Conservation (phyloP, 805 yeast species). For the Sungouiozyma ichnusensis region DNA sequence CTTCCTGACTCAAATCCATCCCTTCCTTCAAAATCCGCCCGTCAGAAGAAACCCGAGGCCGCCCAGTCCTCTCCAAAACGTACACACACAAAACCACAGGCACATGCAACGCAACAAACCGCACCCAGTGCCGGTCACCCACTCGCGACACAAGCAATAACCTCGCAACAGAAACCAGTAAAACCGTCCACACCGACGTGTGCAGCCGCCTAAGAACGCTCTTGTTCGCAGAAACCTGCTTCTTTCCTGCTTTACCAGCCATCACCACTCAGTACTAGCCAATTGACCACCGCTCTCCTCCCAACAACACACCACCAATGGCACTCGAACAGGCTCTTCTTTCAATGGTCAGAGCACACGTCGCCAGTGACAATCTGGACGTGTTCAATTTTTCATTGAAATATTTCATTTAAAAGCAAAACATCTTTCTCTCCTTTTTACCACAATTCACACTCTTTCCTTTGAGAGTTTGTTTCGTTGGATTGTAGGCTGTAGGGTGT, state of each 20-base stretch:
- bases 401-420: too few relatives aligned
- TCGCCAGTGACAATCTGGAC: too few relatives aligned
- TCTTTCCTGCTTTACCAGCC: constrained; percentile 52
- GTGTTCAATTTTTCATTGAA: too few relatives aligned
- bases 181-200: constrained; percentile 11
- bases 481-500: neutral
- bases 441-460: constrained; percentile 1
- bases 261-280: constrained; percentile 27
- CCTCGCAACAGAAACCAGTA: constrained; percentile 24
- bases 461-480: too few relatives aligned
- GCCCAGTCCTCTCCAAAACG: constrained; percentile 38
- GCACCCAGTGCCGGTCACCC: constrained; percentile 8
- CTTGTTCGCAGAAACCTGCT: constrained; percentile 33
- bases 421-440: neutral
- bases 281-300: neutral
- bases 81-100: constrained; percentile 33
- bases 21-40: constrained; percentile 29
- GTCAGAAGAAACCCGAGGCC: constrained; percentile 31
- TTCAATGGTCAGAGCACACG: too few relatives aligned
- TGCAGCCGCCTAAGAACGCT: constrained; percentile 16
- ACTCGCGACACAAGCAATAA: constrained; percentile 30
- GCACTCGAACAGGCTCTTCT: too few relatives aligned
- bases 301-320: too few relatives aligned
- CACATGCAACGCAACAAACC: constrained; percentile 19
- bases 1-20: constrained; percentile 35